phyloP scores from a whole-genome alignment of 1,284 basidiomycete genomes.

The Abortiporus biennis region DNA sequence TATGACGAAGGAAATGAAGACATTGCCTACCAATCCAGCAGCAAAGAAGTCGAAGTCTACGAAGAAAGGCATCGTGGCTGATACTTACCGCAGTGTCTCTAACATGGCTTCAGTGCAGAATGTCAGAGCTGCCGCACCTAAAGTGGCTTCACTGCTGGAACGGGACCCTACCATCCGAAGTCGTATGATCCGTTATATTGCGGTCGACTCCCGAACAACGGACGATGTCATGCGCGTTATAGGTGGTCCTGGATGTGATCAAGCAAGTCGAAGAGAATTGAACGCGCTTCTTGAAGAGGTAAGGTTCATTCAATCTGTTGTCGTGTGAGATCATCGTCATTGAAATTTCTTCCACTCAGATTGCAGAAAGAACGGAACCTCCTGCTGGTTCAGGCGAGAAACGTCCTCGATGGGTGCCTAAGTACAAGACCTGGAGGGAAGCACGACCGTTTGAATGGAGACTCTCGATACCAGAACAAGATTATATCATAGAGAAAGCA shows the following conservation, averaged over 20 bases:
- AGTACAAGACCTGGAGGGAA: slow-evolving; percentile 50
- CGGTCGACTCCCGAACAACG: slow-evolving; percentile 36
- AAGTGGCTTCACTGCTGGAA: slow-evolving; percentile 7
- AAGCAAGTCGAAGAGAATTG: slow-evolving; percentile 15
- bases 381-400: slow-evolving; percentile 8
- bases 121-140: too few species aligned
- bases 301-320: slow-evolving; percentile 14
- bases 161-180: slow-evolving; percentile 29
- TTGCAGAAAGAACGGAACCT: slow-evolving; percentile 21
- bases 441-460: slow-evolving; percentile 62
- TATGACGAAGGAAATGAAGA: slow-evolving; percentile 2
- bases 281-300: slow-evolving; percentile 40
- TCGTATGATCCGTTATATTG: slow-evolving; percentile 51
- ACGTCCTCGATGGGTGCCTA: slow-evolving; percentile 44
- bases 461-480: slow-evolving; percentile 31
- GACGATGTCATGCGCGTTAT: slow-evolving; percentile 25
- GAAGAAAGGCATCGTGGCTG: slow-evolving; percentile 21
- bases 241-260: slow-evolving; percentile 13
- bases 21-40: slow-evolving; percentile 7
- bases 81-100: too few species aligned
- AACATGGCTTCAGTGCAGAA: too few species aligned
- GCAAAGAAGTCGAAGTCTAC: slow-evolving; percentile 27
- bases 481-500: too few species aligned
- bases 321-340: slow-evolving; percentile 30
- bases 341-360: slow-evolving; percentile 35